Base-by-base conservation (phyloP, 495 filamentous ascomycete species). In the Letharia lupina region DNA sequence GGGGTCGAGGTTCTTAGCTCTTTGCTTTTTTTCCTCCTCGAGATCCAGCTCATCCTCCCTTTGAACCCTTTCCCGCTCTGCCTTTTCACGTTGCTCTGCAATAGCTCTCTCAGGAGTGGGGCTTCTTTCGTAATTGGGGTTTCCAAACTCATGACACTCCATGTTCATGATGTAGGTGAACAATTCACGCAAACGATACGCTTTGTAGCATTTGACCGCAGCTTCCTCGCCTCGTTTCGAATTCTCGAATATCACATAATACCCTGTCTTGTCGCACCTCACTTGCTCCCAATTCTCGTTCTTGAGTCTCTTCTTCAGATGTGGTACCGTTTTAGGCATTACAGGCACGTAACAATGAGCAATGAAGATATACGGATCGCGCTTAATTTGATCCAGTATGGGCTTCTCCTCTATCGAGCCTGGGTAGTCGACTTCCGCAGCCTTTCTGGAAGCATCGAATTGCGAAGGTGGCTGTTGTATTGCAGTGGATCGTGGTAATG, bases 141-240 rank as follows among this genome's bases (percentile, higher is more conserved):
- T 89, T 12, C 86, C 88, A 68, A 85, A 85, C 44, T 80, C 78
- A 61, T 91, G 86, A 67, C 86, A 86, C 72, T 92, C 87, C 93
- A 99, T 96, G 52, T 85, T 85, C 91, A 99, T 91, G 62, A 82
- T 85, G 72, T 97, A 98, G 8, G 86, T 96, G 79, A 99, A 98
- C 57, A 99, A 82, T 2, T 85, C 81, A 37, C 85, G 84, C 73
- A 87, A 86, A 73, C 96, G 83, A 64, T 87, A 89, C 45, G 84
- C 78, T 61, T 83, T 79, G 69, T 82, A 90, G 74, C 93, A 97
- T 54, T 86, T 82, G 44, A 87, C 84, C 15, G 90, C 87, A 73
- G 96, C 91, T 59, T 87, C 79, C 65, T 93, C 86, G 28, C 95
- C 95, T 45, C 82, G 76, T 41, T 82, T 79, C 18, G 84, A 88